These are phyloP conservation scores for Clitopilus hobsonii DNA, from an alignment of 768 basidiomycete species.

Conservation along the genomic window DNA sequence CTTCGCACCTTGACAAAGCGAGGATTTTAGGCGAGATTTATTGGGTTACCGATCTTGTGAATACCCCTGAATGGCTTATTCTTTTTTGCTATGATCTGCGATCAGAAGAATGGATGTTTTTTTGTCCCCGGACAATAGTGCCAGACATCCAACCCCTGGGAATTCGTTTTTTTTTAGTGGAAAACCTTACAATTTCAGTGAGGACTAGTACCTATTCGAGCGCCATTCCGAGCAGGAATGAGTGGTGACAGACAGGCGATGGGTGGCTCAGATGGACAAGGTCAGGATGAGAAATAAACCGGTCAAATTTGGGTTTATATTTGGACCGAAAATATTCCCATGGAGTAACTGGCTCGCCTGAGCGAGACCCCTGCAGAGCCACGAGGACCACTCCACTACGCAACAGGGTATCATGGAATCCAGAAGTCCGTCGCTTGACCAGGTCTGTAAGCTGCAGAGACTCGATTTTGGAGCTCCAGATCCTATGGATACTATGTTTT, in stretches of 20 bases:
- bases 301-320: not conserved
- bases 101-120: not conserved
- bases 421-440: not conserved
- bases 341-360: not conserved
- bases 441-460: not conserved
- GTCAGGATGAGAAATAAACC: not conserved
- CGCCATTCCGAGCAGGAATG: not conserved
- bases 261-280: not conserved
- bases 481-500: not conserved
- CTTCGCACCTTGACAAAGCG: no score
- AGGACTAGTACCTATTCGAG: no score
- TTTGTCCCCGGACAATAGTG: not conserved
- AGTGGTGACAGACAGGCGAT: no score
- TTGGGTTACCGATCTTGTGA: not conserved
- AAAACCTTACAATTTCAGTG: no score
- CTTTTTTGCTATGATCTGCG: not conserved
- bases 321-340: not conserved
- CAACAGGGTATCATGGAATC: not conserved
- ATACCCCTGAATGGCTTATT: not conserved
- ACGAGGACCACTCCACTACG: not conserved
- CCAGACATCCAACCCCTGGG: not conserved
- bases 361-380: not conserved
- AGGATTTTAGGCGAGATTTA: no score
- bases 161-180: no score
- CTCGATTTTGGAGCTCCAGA: not conserved